A percentile compares a stretch with the other conserved stretches of the same genome.
Evolutionary conservation across 2,329 filamentous ascomycete genomes (phyloP).

Genomic region (Pseudocercospora eumusae): DNA sequence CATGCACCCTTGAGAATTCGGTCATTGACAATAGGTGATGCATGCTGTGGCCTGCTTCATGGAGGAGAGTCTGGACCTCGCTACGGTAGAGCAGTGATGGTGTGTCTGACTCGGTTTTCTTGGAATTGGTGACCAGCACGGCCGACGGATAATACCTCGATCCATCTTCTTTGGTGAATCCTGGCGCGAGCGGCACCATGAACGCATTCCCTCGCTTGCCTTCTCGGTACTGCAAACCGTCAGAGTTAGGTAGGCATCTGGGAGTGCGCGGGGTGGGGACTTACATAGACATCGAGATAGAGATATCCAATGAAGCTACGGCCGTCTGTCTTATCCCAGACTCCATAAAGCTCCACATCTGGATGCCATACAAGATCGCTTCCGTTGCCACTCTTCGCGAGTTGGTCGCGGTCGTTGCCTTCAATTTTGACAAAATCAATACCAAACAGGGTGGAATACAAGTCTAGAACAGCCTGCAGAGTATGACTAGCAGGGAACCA

Average conservation of each 20-base stretch:
- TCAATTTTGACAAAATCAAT: conserved; percentile 37
- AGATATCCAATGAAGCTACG: conserved; percentile 21
- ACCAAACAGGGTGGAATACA: conserved; percentile 20
- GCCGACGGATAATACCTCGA: conserved; percentile 15
- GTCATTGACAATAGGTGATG: conserved; percentile 15
- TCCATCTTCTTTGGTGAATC: conserved; percentile 12
- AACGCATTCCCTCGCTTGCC: conserved; percentile 13
- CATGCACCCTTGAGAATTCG: conserved; percentile 10
- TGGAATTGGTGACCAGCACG: conserved; percentile 12
- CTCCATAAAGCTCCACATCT: conserved; percentile 21
- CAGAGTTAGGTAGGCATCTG: neutral
- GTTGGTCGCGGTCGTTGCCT: conserved; percentile 61
- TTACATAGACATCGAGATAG: conserved; percentile 22
- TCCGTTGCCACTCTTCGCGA: conserved; percentile 44
- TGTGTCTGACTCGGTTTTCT: conserved; percentile 1
- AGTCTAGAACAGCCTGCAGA: conserved; percentile 13
- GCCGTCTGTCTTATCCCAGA: conserved; percentile 16
- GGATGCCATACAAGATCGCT: conserved; percentile 20
- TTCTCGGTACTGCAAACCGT: neutral
- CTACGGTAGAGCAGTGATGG: conserved; percentile 14
- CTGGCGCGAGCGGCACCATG: conserved; percentile 6
- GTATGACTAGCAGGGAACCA: conserved; percentile 19
- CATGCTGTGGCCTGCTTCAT: conserved; percentile 25
- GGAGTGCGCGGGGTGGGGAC: neutral
- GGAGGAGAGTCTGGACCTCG: conserved; percentile 13